A percentile compares a stretch with the other conserved stretches of the same genome.
Conservation (phyloP, 768 basidiomycete genomes). For the Lyophyllum decastes region DNA sequence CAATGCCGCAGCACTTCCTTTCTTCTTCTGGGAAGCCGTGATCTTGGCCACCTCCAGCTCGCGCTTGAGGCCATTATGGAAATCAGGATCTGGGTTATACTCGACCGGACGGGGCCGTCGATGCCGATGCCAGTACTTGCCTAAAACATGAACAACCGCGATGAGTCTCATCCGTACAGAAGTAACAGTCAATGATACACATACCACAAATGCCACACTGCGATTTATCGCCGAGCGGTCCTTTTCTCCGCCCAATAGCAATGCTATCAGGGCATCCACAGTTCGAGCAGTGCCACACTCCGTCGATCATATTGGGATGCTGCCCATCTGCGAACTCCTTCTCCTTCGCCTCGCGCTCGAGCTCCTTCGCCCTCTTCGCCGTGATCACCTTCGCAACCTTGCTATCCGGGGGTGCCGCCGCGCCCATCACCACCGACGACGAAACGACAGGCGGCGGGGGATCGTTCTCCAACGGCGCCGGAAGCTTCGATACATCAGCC, state of each 20-base stretch:
- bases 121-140: slow-evolving; percentile 90
- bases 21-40: slow-evolving; percentile 50
- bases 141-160: too few relatives aligned
- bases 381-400: slow-evolving; percentile 47
- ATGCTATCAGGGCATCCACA: slow-evolving; percentile 90
- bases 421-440: slow-evolving; percentile 5
- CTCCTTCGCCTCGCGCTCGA: slow-evolving; percentile 82
- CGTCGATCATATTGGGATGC: slow-evolving; percentile 79
- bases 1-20: slow-evolving; percentile 50
- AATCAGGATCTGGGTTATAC: slow-evolving; percentile 76
- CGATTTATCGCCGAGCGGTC: slow-evolving; percentile 85
- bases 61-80: slow-evolving; percentile 57
- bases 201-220: slow-evolving; percentile 92
- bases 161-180: too few relatives aligned
- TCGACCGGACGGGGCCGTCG: slow-evolving; percentile 77
- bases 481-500: slow-evolving; percentile 56
- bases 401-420: slow-evolving; percentile 41
- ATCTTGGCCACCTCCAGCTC: slow-evolving; percentile 60
- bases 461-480: slow-evolving; percentile 63
- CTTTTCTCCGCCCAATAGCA: slow-evolving; percentile 84
- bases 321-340: slow-evolving; percentile 82
- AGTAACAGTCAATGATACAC: slow-evolving; percentile 27
- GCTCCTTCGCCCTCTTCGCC: slow-evolving; percentile 69
- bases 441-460: slow-evolving; percentile 41
- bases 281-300: slow-evolving; percentile 94